phyloP scores from a whole-genome alignment of 768 basidiomycete species.

The Termitomyces eurrhizus region DNA sequence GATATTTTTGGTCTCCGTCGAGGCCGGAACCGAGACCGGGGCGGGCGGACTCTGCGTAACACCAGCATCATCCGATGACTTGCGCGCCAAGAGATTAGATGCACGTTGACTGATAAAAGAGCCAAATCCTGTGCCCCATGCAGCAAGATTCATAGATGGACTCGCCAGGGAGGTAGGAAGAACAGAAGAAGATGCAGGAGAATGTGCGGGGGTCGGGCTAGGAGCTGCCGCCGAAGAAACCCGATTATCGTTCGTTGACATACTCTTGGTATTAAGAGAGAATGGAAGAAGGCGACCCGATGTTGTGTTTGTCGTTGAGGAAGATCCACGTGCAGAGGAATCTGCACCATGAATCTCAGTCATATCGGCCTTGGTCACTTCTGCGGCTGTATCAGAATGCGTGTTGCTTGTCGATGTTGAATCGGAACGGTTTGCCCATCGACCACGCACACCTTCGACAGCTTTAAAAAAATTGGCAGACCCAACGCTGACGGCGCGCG shows the following conservation, averaged over 20 bases:
- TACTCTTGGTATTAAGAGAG: constrained; percentile 11
- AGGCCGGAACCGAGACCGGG: background rate
- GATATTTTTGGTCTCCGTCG: constrained; percentile 3
- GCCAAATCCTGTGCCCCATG: constrained; percentile 19
- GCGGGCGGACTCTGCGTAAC: background rate
- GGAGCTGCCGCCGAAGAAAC: background rate
- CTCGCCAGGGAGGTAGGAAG: constrained; percentile 10
- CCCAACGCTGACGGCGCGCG: constrained; percentile 67
- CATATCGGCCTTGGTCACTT: constrained; percentile 34
- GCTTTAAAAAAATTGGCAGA: constrained; percentile 85
- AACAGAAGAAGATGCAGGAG: constrained; percentile 8
- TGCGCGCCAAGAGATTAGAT: constrained; percentile 15
- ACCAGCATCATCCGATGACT: constrained; percentile 8
- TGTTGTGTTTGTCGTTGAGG: constrained; percentile 7
- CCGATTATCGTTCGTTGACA: constrained; percentile 1
- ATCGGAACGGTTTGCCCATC: constrained; percentile 46
- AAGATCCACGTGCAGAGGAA: background rate
- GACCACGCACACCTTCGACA: constrained; percentile 80
- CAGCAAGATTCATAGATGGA: constrained; percentile 14
- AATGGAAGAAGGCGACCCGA: constrained; percentile 13
- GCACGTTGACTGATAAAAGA: constrained; percentile 19
- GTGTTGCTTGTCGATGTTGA: constrained; percentile 24
- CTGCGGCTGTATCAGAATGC: constrained; percentile 33
- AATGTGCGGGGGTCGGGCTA: constrained; percentile 4
- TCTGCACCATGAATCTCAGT: constrained; percentile 28